A percentile compares a stretch with the other conserved stretches of the same genome.
Conservation (phyloP, 805 yeast species). For the Teunomyces atbi region DNA sequence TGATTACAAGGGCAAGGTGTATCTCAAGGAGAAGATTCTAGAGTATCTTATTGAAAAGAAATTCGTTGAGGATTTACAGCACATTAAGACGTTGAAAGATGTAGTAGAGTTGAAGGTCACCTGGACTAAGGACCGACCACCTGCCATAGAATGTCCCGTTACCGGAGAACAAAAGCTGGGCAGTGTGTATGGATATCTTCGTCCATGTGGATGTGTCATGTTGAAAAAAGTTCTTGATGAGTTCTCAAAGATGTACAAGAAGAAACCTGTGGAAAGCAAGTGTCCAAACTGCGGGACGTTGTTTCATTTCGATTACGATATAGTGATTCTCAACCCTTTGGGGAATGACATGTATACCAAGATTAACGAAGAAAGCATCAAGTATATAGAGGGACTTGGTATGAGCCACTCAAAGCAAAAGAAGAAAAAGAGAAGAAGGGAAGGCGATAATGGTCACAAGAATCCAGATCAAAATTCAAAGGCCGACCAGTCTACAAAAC, state of each 20-base stretch:
- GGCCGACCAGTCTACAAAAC: background rate
- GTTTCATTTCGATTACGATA: conserved; percentile 25
- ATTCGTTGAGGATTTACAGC: conserved; percentile 9
- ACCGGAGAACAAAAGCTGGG: conserved; percentile 18
- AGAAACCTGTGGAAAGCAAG: conserved; percentile 10
- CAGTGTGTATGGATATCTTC: conserved; percentile 25
- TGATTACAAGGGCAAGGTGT: conserved; percentile 66
- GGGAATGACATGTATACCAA: conserved; percentile 7
- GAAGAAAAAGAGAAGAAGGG: conserved; percentile 6
- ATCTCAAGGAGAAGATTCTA: conserved; percentile 60
- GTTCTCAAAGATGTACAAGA: conserved; percentile 11
- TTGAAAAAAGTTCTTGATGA: conserved; percentile 22
- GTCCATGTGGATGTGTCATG: conserved; percentile 41
- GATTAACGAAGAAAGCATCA: conserved; percentile 4
- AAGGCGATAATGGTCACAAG: background rate
- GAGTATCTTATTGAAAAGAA: conserved; percentile 50
- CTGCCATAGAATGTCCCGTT: conserved; percentile 31
- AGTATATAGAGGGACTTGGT: background rate
- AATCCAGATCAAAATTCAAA: background rate
- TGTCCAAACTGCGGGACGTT: conserved; percentile 33
- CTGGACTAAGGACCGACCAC: conserved; percentile 16
- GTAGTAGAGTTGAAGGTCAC: conserved; percentile 21
- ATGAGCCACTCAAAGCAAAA: conserved; percentile 21
- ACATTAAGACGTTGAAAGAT: conserved; percentile 25
- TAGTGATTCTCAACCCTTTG: conserved; percentile 32